phyloP scores from a whole-genome alignment of 1,284 basidiomycete genomes.

The Hemileia vastatrix region DNA sequence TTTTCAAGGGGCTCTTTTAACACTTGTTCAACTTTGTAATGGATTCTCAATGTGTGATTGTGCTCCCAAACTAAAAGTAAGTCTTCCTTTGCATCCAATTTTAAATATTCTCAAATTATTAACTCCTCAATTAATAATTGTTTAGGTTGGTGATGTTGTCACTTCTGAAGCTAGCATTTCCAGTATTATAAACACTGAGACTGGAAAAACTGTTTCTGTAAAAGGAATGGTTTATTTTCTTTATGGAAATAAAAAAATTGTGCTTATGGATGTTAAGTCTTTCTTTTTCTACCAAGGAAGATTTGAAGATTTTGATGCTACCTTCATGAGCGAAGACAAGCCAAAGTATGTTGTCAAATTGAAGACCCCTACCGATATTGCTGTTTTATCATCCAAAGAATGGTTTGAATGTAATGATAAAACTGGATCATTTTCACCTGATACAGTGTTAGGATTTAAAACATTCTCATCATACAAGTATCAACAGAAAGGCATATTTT shows the following conservation, averaged over 20 bases:
- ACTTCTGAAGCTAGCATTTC: constrained; percentile 76
- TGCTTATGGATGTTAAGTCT: constrained; percentile 84
- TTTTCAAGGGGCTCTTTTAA: constrained; percentile 84
- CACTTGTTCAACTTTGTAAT: constrained; percentile 92
- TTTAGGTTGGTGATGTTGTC: constrained; percentile 79
- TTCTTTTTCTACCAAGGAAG: constrained; percentile 92
- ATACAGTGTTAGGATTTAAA: constrained; percentile 79
- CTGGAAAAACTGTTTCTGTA: constrained; percentile 66
- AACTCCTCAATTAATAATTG: constrained; percentile 48
- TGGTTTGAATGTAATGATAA: constrained; percentile 96
- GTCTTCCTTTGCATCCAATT: no score
- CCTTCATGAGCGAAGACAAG: constrained; percentile 83
- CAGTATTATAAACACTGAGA: constrained; percentile 79
- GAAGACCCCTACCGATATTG: constrained; percentile 66
- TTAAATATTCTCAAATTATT: no score
- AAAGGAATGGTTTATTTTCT: constrained; percentile 80
- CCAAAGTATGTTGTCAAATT: constrained; percentile 74
- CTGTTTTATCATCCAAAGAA: constrained; percentile 86
- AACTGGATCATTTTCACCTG: constrained; percentile 63
- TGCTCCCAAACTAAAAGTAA: no score
- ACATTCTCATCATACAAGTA: constrained; percentile 75
- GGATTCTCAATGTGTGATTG: no score
- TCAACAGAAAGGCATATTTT: constrained; percentile 79
- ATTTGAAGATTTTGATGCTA: constrained; percentile 86
- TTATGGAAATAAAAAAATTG: constrained; percentile 53